Percentiles rank a stretch among this genome's conserved stretches.
These are phyloP conservation scores for Dothistroma pini DNA, from an alignment of 2,329 filamentous ascomycete genomes.

Conservation along the genomic window DNA sequence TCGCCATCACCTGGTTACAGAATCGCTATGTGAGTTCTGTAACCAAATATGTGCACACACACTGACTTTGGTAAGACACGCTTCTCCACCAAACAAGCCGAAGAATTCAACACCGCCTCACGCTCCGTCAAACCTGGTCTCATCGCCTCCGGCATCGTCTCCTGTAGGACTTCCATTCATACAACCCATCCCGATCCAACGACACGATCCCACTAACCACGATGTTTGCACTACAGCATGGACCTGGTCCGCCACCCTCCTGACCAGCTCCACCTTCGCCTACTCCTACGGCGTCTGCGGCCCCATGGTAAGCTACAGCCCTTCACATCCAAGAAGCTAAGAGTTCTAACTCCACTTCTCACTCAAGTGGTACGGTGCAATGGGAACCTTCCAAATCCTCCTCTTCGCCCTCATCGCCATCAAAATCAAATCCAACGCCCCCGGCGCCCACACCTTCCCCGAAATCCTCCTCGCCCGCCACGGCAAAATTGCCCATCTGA, in stretches of 20 bases:
- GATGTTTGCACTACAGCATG: constrained; percentile 46
- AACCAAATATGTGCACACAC: constrained; percentile 38
- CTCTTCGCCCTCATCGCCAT: constrained; percentile 44
- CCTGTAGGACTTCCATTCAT: constrained; percentile 13
- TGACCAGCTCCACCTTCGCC: background rate
- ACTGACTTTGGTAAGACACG: constrained; percentile 16
- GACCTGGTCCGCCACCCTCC: background rate
- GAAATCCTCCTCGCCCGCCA: constrained; percentile 43
- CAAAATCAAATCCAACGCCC: constrained; percentile 43
- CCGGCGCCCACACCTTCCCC: constrained; percentile 40
- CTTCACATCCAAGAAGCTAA: too few relatives aligned
- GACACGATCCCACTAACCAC: background rate
- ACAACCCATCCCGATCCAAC: too few relatives aligned
- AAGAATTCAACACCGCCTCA: constrained; percentile 87
- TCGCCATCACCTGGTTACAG: constrained; percentile 32
- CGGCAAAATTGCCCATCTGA: constrained; percentile 28
- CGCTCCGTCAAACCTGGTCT: constrained; percentile 83
- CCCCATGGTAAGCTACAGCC: constrained; percentile 22
- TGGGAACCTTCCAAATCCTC: constrained; percentile 44
- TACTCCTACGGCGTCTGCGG: constrained; percentile 39
- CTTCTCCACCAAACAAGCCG: constrained; percentile 39
- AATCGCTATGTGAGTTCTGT: constrained; percentile 61
- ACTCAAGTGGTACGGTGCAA: constrained; percentile 40
- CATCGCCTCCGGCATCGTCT: constrained; percentile 81
- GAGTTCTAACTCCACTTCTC: too few relatives aligned